Evolutionary conservation across 352 stramenopile species (phyloP), one percentile per base, ranked within the genome.

Genomic region (Pythium guiyangense): DNA sequence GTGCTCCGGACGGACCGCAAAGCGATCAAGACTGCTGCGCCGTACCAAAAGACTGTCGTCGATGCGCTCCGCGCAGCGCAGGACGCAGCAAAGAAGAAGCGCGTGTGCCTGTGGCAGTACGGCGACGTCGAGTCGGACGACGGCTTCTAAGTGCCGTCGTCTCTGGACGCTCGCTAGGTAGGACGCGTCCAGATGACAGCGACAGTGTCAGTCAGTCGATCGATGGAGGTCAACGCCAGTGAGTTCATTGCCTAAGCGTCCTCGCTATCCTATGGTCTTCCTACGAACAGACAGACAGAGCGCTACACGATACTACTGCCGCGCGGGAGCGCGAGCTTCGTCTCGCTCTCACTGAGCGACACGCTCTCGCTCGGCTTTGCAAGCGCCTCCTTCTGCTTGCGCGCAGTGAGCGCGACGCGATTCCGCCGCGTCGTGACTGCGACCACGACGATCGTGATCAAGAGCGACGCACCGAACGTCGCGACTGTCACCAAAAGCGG

Each of bases 101-200:
- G 95, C 49, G 69, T 91, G 56, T 95, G 92, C 55, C 84, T 99
- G 74, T 99, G 96, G 96, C 83, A 90, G 60, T 98, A 98, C 71
- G 96, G 96, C 25, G 96, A 99, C 64, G 90, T 98, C 48, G 92
- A 97, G 62, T 98, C 98, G 56, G 94, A 98, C 57, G 96, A 99
- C 57, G 74, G 59, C 20, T 67, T 57, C 39, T 57, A 56, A 27
- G 39, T 44, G n/a, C 12, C 31, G 6, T 37, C 12, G 31, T 37
- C 31, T 37, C 31, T 10, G 31, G 31, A 12, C 31, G 31, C 31
- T 37, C 31, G 31, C 31, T 37, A 37, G 31, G 31, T 37, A 37
- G 31, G 31, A 37, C 31, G 31, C 31, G 31, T 37, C 29, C 29
- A 6, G 29, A 34, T 34, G 29, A 2, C 9, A 9, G 9, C 5